Evolutionary conservation across 1,139 yeast species (phyloP).

Genomic region (Saccharomyces pastorianus): DNA sequence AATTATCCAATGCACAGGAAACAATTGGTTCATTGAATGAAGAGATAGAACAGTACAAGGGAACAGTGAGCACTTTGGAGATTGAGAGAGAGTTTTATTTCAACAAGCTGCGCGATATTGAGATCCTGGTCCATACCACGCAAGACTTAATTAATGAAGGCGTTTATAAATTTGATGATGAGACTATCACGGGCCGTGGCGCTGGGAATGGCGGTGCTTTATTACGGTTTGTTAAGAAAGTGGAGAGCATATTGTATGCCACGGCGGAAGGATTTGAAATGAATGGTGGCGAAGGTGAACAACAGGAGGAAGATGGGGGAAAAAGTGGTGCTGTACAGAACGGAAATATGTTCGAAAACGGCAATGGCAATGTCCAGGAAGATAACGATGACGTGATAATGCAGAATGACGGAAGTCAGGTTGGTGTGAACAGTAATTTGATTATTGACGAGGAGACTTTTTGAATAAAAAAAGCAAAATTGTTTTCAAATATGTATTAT

Average conservation of each 20-base stretch:
- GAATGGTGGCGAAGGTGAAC: constrained; percentile 20
- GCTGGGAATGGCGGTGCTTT: neutral
- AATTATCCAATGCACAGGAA: constrained; percentile 31
- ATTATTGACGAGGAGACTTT: constrained; percentile 32
- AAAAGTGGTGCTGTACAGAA: neutral
- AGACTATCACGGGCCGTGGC: neutral
- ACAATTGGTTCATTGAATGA: constrained; percentile 39
- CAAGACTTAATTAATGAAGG: constrained; percentile 41
- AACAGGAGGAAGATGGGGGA: constrained; percentile 6
- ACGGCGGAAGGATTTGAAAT: constrained; percentile 43
- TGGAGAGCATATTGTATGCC: constrained; percentile 68
- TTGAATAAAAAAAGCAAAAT: constrained; percentile 6
- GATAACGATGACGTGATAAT: neutral
- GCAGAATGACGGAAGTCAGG: neutral
- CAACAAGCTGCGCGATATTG: constrained; percentile 81
- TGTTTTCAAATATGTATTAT: neutral
- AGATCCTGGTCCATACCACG: constrained; percentile 64
- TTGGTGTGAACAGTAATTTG: constrained; percentile 13
- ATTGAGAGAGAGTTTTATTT: constrained; percentile 84
- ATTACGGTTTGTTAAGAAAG: constrained; percentile 41
- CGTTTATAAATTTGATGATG: constrained; percentile 23
- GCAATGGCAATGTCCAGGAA: neutral
- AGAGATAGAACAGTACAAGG: constrained; percentile 46
- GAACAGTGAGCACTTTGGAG: constrained; percentile 52
- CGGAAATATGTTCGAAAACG: neutral